phyloP scores from a whole-genome alignment of 2,329 filamentous ascomycete species.

The Malbranchea zuffiana region DNA sequence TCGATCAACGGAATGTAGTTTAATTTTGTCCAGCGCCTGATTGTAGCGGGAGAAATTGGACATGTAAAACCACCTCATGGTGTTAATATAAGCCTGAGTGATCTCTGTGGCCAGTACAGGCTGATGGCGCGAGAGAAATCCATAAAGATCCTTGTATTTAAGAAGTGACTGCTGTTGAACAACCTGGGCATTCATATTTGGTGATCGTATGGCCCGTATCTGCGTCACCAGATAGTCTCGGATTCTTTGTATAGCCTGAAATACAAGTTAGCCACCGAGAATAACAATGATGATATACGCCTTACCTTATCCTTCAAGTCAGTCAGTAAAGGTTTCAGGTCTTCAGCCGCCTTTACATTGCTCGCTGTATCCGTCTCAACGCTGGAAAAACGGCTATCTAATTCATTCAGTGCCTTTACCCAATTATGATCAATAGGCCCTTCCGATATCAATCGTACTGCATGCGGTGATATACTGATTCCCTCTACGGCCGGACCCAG shows the following conservation, averaged over 20 bases:
- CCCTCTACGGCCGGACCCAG: conserved; percentile 85
- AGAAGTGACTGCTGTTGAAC: conserved; percentile 90
- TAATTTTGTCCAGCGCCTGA: conserved; percentile 71
- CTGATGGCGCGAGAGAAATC: conserved; percentile 75
- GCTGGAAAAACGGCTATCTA: conserved; percentile 64
- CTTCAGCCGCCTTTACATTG: conserved; percentile 64
- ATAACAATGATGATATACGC: background rate
- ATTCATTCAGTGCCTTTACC: conserved; percentile 68
- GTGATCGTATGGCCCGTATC: conserved; percentile 85
- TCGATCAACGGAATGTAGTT: conserved; percentile 70
- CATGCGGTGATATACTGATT: conserved; percentile 71
- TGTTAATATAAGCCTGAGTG: conserved; percentile 87
- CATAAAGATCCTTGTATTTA: conserved; percentile 76
- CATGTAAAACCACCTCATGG: conserved; percentile 96
- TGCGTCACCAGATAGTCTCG: conserved; percentile 89
- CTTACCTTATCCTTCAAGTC: conserved; percentile 69
- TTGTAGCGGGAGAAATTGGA: conserved; percentile 86
- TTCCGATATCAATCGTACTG: conserved; percentile 76
- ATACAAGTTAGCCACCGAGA: conserved; percentile 10
- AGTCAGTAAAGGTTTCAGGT: conserved; percentile 73
- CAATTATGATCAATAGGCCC: conserved; percentile 84
- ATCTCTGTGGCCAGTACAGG: conserved; percentile 79
- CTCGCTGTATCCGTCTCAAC: conserved; percentile 58
- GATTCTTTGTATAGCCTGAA: conserved; percentile 76
- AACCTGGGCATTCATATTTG: conserved; percentile 93